These are phyloP conservation scores for Boletellus ananiceps DNA, from an alignment of 768 basidiomycete species.

Conservation along the genomic window DNA sequence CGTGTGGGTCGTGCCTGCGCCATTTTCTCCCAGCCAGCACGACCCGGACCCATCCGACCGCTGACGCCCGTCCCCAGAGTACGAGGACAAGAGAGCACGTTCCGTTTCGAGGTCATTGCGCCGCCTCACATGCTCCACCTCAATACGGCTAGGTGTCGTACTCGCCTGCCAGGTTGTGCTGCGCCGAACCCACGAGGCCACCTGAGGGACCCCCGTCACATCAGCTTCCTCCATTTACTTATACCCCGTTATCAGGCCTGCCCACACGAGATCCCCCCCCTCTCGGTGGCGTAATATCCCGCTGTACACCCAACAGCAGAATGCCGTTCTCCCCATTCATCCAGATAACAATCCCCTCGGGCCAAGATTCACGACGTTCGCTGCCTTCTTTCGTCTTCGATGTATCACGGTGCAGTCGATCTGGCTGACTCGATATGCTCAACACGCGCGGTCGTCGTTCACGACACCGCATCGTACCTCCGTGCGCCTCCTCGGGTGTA, in stretches of 20 bases:
- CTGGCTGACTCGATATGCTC: not conserved
- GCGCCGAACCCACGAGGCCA: slow-evolving; percentile 14
- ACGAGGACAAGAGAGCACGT: too few relatives aligned
- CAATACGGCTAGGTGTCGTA: not conserved
- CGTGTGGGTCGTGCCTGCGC: slow-evolving; percentile 12
- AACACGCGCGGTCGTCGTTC: not conserved
- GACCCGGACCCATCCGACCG: slow-evolving; percentile 21
- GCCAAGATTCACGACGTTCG: slow-evolving; percentile 1
- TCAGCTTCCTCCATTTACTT: not conserved
- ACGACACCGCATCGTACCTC: too few relatives aligned
- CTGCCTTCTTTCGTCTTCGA: not conserved
- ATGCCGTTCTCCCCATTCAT: not conserved
- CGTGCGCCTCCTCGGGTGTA: not conserved
- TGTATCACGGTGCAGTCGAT: not conserved
- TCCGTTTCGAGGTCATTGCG: not conserved
- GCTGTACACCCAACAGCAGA: not conserved
- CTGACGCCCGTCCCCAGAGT: too few relatives aligned
- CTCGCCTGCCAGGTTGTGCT: slow-evolving; percentile 5
- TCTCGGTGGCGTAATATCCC: not conserved
- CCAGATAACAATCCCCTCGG: not conserved
- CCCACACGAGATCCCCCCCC: too few relatives aligned
- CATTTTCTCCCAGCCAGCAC: not conserved
- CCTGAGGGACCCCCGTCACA: not conserved
- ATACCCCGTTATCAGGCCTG: too few relatives aligned
- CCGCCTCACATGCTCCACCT: not conserved